phyloP scores from a whole-genome alignment of 306 rosid genomes.

The Datisca glomerata region DNA sequence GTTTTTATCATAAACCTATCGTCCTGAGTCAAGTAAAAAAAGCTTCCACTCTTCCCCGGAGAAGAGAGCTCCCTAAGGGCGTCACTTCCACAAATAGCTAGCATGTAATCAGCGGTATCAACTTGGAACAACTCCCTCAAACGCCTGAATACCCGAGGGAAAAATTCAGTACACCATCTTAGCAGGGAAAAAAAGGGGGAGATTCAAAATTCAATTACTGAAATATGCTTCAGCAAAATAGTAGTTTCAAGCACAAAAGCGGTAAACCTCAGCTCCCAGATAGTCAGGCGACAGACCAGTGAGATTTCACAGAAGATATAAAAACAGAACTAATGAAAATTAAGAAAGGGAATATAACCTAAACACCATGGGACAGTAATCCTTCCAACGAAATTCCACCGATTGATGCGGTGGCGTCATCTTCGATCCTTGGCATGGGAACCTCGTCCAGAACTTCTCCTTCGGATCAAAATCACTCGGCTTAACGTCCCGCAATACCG shows the following conservation, averaged over 20 bases:
- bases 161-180: too few relatives aligned
- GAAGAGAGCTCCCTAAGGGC: slow-evolving; percentile 95
- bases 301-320: not conserved
- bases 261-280: too few relatives aligned
- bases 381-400: slow-evolving; percentile 86
- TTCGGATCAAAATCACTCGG: slow-evolving; percentile 67
- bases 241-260: too few relatives aligned
- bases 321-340: not conserved
- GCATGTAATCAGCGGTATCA: slow-evolving; percentile 94
- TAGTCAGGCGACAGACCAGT: too few relatives aligned
- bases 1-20: slow-evolving; percentile 94
- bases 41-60: slow-evolving; percentile 94
- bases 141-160: slow-evolving; percentile 45
- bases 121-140: slow-evolving; percentile 77
- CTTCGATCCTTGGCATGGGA: slow-evolving; percentile 84
- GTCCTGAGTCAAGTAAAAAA: slow-evolving; percentile 87
- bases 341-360: too few relatives aligned
- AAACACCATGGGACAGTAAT: slow-evolving; percentile 92
- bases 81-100: slow-evolving; percentile 82
- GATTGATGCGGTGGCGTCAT: slow-evolving; percentile 91
- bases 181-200: not conserved
- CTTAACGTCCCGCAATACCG: slow-evolving; percentile 37
- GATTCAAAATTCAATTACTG: too few relatives aligned
- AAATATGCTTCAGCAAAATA: too few relatives aligned
- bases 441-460: slow-evolving; percentile 95